Evolutionary conservation across 176 grass and related monocot species (phyloP).

Genomic region (Cocos nucifera): DNA sequence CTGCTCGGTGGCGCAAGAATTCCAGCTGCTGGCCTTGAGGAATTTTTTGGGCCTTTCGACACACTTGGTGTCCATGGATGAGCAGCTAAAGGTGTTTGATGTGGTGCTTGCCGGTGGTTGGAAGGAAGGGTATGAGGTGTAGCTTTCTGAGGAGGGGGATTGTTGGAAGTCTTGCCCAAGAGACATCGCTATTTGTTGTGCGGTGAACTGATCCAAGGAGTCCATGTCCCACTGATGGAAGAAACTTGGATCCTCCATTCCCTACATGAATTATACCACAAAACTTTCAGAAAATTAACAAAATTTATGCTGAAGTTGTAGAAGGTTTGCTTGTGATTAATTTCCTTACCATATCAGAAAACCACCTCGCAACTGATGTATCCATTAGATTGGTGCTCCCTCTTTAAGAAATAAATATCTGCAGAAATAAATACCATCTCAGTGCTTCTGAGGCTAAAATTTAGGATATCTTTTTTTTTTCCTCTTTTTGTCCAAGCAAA

Average conservation of each 20-base stretch:
- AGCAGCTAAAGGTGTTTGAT: no score
- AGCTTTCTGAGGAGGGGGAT: slow-evolving; percentile 15
- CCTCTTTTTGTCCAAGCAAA: no score
- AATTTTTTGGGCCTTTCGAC: slow-evolving; percentile 8
- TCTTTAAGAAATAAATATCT: no score
- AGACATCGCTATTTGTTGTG: not conserved
- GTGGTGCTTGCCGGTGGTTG: not conserved
- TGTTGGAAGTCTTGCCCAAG: slow-evolving; percentile 2
- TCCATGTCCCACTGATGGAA: not conserved
- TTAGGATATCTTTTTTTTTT: no score
- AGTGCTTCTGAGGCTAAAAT: no score
- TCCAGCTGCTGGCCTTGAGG: slow-evolving; percentile 21
- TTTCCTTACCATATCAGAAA: slow-evolving; percentile 5
- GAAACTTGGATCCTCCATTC: not conserved
- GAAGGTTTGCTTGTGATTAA: not conserved
- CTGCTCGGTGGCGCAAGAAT: slow-evolving; percentile 14
- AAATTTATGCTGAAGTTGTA: not conserved
- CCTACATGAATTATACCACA: not conserved
- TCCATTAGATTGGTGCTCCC: not conserved
- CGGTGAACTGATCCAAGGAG: slow-evolving; percentile 2
- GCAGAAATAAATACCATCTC: no score
- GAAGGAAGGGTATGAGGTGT: slow-evolving; percentile 1
- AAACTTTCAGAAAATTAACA: not conserved
- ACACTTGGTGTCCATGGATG: no score
- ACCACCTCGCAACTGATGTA: slow-evolving; percentile 5